phyloP scores from a whole-genome alignment of 2,329 filamentous ascomycete genomes.

The Aspergillus tubingensis region DNA sequence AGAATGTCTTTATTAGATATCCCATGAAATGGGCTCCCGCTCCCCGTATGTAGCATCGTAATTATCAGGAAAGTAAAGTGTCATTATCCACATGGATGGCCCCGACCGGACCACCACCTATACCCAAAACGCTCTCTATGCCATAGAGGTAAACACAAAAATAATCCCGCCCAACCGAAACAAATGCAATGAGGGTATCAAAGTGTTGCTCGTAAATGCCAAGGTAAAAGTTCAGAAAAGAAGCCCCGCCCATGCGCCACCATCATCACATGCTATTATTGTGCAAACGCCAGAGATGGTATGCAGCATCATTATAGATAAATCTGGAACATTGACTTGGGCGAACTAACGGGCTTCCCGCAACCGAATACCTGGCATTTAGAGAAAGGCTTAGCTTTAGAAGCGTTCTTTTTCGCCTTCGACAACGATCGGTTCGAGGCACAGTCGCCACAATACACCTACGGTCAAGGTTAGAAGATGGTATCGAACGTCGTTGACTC shows the following conservation, averaged over 20 bases:
- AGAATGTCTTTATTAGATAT: conserved; percentile 15
- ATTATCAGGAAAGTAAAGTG: not conserved
- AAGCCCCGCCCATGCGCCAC: conserved; percentile 18
- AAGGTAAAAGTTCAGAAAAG: conserved; percentile 12
- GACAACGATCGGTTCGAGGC: conserved; percentile 42
- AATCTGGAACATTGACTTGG: conserved; percentile 49
- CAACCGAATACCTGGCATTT: conserved; percentile 49
- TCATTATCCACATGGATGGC: not conserved
- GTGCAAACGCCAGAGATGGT: conserved; percentile 1
- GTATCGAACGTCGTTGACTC: not conserved
- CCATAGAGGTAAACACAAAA: conserved; percentile 1
- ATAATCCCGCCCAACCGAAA: conserved; percentile 3
- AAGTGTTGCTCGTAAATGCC: conserved; percentile 8
- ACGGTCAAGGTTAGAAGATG: conserved; percentile 13
- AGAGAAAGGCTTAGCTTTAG: conserved; percentile 43
- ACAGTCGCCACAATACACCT: conserved; percentile 55
- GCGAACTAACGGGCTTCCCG: conserved; percentile 40
- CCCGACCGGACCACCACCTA: conserved; percentile 1
- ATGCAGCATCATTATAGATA: conserved; percentile 41
- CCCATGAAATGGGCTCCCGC: not conserved
- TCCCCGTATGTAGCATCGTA: not conserved
- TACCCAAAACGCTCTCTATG: conserved; percentile 3
- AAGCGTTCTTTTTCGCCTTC: conserved; percentile 34
- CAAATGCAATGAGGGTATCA: conserved; percentile 24
- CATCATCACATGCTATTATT: conserved; percentile 21